Evolutionary conservation across 257 asterid species (phyloP), one percentile per base, ranked within the genome.

Genomic region (Solanum clarkiae): DNA sequence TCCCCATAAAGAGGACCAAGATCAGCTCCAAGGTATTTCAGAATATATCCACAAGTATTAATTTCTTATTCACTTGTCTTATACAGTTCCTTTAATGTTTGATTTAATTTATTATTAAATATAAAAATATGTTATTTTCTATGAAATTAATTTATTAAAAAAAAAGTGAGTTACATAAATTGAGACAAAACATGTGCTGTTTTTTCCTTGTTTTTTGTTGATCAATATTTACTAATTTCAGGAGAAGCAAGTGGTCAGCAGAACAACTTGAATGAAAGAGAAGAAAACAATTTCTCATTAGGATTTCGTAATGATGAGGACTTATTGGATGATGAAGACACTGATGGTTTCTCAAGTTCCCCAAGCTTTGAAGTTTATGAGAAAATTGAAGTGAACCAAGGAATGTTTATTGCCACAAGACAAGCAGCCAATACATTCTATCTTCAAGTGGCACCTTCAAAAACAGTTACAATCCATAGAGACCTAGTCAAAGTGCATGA

Each of bases 401-500:
- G 91, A 24, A 86, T 87, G 91, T 86, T 89, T 18, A 57, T 90
- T 32, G 88, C 91, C 17, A 90, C 91, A 22, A 84, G 89, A 29
- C 93, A 89, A 47, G 83, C 85, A 15, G 89, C 93, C 45, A 81
- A 84, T 53, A 90, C 91, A 14, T 89, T 86, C 20, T 90, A 89
- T 77, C 93, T 89, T 81, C 93, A 89, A 80, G 57, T 89, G 57
- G 86, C 88, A 8, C 93, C 93, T 59, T 90, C 93, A 22, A 87
- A 80, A 62, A 89, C 90, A 0, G 87, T 90, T 6, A 82, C 68
- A 81, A 84, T 90, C 59, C 88, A 90, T 47, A 82, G 82, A 22
- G 88, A 88, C 69, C 88, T 90, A 29, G 82, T 81, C 80, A 84
- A 82, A 36, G 36, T 65, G 75, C 90, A 87, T 14, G 88, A 63